These are phyloP conservation scores for Phylloboletellus chloephorus DNA, from an alignment of 1,284 basidiomycete genomes.

Conservation along the genomic window DNA sequence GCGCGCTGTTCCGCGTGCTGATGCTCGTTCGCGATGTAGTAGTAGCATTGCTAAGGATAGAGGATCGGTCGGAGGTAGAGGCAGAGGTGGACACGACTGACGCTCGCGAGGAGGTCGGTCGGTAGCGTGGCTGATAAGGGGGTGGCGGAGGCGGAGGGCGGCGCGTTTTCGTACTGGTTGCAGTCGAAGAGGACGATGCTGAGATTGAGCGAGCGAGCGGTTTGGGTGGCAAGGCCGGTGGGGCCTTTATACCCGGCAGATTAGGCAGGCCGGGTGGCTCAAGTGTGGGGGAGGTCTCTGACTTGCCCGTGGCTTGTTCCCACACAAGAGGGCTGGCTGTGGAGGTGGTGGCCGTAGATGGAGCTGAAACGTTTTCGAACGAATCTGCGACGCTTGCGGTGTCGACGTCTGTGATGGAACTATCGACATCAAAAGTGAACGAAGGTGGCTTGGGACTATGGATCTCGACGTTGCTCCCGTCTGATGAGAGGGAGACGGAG, in stretches of 20 bases:
- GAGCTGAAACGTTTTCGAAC: constrained; percentile 60
- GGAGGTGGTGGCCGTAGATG: constrained; percentile 41
- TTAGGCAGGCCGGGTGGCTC: constrained; percentile 54
- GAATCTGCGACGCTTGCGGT: constrained; percentile 59
- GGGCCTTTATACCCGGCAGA: constrained; percentile 34
- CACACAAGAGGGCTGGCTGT: constrained; percentile 40
- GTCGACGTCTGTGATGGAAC: constrained; percentile 40
- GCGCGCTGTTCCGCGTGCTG: constrained; percentile 33
- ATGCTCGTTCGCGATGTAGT: constrained; percentile 44
- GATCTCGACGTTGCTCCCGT: constrained; percentile 43
- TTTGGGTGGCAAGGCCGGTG: constrained; percentile 29
- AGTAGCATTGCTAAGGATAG: constrained; percentile 49
- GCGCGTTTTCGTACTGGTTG: constrained; percentile 28
- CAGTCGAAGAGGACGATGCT: constrained; percentile 29
- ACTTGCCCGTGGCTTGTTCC: constrained; percentile 36
- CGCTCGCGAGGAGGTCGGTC: constrained; percentile 34
- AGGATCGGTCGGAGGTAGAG: constrained; percentile 55
- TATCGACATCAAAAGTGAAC: constrained; percentile 43
- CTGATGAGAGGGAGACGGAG: constrained; percentile 72
- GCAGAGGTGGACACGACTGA: constrained; percentile 37
- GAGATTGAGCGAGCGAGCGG: constrained; percentile 29
- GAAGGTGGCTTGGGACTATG: constrained; percentile 30
- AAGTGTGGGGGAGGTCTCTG: constrained; percentile 22
- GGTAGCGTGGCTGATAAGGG: constrained; percentile 29
- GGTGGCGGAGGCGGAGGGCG: constrained; percentile 34